These are phyloP conservation scores for Candida caryicola DNA, from an alignment of 805 yeast species.

Conservation along the genomic window DNA sequence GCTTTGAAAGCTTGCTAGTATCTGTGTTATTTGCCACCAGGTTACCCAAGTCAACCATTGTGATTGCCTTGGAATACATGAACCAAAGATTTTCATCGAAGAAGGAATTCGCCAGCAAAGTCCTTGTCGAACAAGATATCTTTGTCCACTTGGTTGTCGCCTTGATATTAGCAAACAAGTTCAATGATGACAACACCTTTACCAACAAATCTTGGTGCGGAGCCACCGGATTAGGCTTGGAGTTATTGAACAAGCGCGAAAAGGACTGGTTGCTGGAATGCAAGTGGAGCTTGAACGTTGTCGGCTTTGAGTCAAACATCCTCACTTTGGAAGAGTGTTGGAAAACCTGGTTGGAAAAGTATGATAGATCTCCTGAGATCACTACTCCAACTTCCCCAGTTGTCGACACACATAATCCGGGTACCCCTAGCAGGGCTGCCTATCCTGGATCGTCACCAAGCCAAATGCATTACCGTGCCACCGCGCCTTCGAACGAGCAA, in stretches of 20 bases:
- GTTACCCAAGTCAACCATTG: conserved; percentile 76
- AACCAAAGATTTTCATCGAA: conserved; percentile 51
- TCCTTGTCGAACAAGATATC: conserved; percentile 32
- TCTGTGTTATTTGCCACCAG: conserved; percentile 84
- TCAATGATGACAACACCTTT: conserved; percentile 94
- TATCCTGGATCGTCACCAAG: conserved; percentile 10
- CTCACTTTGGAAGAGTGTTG: conserved; percentile 44
- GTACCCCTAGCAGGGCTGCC: conserved; percentile 4
- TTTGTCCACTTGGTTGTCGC: conserved; percentile 63
- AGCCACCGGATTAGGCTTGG: conserved; percentile 79
- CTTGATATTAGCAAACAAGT: conserved; percentile 83
- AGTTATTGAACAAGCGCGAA: conserved; percentile 63
- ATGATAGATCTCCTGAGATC: conserved; percentile 6
- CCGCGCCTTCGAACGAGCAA: conserved; percentile 4
- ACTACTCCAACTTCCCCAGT: conserved; percentile 4
- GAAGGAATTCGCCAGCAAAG: conserved; percentile 11
- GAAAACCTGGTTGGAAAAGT: conserved; percentile 42
- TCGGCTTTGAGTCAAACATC: conserved; percentile 36
- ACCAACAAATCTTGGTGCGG: conserved; percentile 94
- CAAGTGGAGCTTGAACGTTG: conserved; percentile 55
- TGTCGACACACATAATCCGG: not conserved
- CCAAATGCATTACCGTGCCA: not conserved
- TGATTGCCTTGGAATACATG: conserved; percentile 76
- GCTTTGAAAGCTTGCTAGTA: conserved; percentile 57
- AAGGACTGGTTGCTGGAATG: conserved; percentile 62